Percentiles rank a stretch among this genome's conserved stretches.
Evolutionary conservation across 176 grass and related monocot genomes (phyloP).

Genomic region (Poa pratensis): DNA sequence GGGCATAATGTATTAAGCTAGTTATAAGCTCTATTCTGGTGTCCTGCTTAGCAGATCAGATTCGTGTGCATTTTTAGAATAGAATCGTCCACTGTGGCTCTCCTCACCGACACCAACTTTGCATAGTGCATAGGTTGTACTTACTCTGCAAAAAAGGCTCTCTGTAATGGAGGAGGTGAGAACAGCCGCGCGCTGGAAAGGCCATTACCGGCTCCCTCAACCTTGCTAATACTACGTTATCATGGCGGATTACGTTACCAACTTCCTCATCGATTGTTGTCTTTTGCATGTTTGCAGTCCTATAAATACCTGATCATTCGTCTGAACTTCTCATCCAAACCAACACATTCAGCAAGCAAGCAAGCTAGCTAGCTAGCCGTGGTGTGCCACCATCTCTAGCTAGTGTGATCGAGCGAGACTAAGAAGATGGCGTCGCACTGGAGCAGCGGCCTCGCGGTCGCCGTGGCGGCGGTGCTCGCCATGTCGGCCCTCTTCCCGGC

Average conservation of each 20-base stretch:
- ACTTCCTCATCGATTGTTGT: slow-evolving; percentile 17
- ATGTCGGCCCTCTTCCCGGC: slow-evolving; percentile 26
- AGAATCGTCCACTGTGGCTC: not conserved
- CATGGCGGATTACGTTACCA: not conserved
- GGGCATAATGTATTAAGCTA: not conserved
- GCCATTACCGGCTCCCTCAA: slow-evolving; percentile 53
- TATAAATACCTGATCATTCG: slow-evolving; percentile 29
- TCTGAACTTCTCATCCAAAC: not conserved
- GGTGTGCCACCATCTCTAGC: not conserved
- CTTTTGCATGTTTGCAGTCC: not conserved
- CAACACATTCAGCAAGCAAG: not conserved
- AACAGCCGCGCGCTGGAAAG: slow-evolving; percentile 50
- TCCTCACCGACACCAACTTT: slow-evolving; percentile 14
- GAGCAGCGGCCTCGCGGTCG: slow-evolving; percentile 37
- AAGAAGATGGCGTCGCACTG: slow-evolving; percentile 38
- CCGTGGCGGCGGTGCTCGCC: slow-evolving; percentile 2
- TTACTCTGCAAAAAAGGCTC: slow-evolving; percentile 47
- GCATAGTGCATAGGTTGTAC: slow-evolving; percentile 69
- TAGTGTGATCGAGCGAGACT: not conserved
- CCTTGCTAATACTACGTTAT: slow-evolving; percentile 27
- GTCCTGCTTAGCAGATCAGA: not conserved
- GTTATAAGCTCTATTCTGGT: not conserved
- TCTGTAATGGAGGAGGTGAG: slow-evolving; percentile 39
- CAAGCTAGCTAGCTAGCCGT: not conserved
- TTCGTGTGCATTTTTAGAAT: slow-evolving; percentile 3